These are phyloP conservation scores for Carex parvula DNA, from an alignment of 176 grass and related monocot genomes.

Conservation along the genomic window DNA sequence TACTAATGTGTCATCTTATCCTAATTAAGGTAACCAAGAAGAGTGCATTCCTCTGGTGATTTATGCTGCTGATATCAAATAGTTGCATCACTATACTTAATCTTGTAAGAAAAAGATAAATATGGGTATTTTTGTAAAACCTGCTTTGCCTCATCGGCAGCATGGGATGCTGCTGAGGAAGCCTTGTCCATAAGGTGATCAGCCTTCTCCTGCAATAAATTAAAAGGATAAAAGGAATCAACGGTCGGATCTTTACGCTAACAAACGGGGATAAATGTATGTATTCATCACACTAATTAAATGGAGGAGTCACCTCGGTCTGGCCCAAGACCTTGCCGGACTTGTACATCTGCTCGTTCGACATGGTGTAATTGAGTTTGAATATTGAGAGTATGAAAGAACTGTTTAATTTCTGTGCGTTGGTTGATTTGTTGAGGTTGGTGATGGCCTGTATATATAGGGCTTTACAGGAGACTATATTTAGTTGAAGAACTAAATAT, in stretches of 20 bases:
- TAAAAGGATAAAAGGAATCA: neutral
- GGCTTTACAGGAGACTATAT: neutral
- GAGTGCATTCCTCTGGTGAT: neutral
- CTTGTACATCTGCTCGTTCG: conserved; percentile 17
- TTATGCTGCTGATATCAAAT: neutral
- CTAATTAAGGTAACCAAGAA: neutral
- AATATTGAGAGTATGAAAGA: neutral
- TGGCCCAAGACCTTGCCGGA: conserved; percentile 1
- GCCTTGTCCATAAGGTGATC: conserved; percentile 14
- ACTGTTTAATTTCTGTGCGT: neutral
- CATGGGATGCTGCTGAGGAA: neutral
- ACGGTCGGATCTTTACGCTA: neutral
- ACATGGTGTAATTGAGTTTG: conserved; percentile 15
- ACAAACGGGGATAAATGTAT: neutral
- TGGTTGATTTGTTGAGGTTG: neutral
- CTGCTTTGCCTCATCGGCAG: neutral
- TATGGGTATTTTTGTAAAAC: conserved; percentile 5
- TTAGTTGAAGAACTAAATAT: conserved; percentile 19
- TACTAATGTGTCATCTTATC: neutral
- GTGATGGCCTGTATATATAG: conserved; percentile 9
- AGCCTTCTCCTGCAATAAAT: conserved; percentile 16
- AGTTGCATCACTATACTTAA: neutral
- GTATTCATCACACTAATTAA: neutral
- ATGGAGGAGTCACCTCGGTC: neutral
- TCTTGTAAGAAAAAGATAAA: neutral